phyloP scores from a whole-genome alignment of 129 eudicot species.

The Oenanthe sinensis region DNA sequence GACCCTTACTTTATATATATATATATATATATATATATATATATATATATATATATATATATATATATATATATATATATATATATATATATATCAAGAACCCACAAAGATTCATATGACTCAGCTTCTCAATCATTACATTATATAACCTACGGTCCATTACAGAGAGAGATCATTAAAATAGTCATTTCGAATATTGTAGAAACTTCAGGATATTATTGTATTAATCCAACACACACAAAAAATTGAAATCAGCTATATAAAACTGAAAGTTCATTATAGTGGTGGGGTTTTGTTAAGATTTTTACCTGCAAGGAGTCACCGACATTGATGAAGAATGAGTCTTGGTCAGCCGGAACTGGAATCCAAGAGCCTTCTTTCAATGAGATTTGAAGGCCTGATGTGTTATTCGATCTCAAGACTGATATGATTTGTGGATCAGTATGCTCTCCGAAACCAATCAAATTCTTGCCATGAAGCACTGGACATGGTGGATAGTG shows the following conservation, averaged over 20 bases:
- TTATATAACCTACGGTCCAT: not conserved
- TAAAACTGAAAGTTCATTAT: not conserved
- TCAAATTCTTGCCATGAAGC: conserved; percentile 14
- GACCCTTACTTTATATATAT: too few species aligned
- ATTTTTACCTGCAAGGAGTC: conserved; percentile 50
- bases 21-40: too few species aligned
- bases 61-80: not conserved
- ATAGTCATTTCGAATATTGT: not conserved
- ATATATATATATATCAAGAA: not conserved
- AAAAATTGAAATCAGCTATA: not conserved
- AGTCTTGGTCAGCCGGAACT: conserved; percentile 45
- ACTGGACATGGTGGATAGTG: conserved; percentile 38
- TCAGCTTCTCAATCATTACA: not conserved
- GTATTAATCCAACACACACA: not conserved
- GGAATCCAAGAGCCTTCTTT: conserved; percentile 48
- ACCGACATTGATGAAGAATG: conserved; percentile 54
- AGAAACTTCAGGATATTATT: not conserved
- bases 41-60: too few species aligned
- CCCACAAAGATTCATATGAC: conserved; percentile 1
- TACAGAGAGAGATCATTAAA: not conserved
- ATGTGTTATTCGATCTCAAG: conserved; percentile 42
- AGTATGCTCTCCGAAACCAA: conserved; percentile 59
- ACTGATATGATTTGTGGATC: conserved; percentile 60
- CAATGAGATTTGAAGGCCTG: conserved; percentile 42
- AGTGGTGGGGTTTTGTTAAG: not conserved